Base-by-base conservation (phyloP, 1,284 basidiomycete genomes). In the Rhodotorula sp. region DNA sequence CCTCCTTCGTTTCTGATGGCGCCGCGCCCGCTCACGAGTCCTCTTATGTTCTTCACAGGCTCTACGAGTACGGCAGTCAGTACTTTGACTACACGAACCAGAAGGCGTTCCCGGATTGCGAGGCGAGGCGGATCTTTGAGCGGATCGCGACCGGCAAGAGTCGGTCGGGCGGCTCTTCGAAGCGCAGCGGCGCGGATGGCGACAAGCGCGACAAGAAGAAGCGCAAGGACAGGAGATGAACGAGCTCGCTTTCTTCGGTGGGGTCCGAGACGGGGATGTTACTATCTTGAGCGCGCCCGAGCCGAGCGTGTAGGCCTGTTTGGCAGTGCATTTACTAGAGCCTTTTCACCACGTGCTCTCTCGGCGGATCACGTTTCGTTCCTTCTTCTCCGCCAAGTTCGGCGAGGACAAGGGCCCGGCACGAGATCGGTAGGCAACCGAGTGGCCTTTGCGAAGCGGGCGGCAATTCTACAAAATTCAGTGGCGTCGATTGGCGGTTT, bases 11-110 rank as follows among this genome's bases (percentile, higher is more conserved):
- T 26, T 49, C 26, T 48, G 14, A 56, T 60, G 62, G 15, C 65
- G n/a, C 23, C n/a, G 20, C 29, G 8, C 21, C 23, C 15, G 5
- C 12, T 47, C 46, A 34, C 70, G 12, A 62, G 65, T 57, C 61
- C 29, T 52, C 3, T 56, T 63, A 21, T 29, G 5, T 52, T 16
- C 12, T 68, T 66, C 62, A 26, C 75, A 91, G 91, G 92, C 83
- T 98, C 23, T 82, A 97, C 57, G 93, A 97, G 80, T 89, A 85
- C 76, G 92, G 93, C 0, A 82, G 87, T 0, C 80, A 80, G 43
- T 98, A 98, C 84, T 99, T 88, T 80, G 90, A 95, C 79, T 64
- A 60, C 31, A 56, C 64, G 8, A 68, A 66, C 70, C 72, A 89
- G n/a, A 72, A 80, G 26, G 80, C 82, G 2, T 90, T 92, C 84